Percentiles rank a stretch among this genome's conserved stretches.
Conservation (phyloP, 75 land plant genomes). For the Sequoiadendron giganteum region DNA sequence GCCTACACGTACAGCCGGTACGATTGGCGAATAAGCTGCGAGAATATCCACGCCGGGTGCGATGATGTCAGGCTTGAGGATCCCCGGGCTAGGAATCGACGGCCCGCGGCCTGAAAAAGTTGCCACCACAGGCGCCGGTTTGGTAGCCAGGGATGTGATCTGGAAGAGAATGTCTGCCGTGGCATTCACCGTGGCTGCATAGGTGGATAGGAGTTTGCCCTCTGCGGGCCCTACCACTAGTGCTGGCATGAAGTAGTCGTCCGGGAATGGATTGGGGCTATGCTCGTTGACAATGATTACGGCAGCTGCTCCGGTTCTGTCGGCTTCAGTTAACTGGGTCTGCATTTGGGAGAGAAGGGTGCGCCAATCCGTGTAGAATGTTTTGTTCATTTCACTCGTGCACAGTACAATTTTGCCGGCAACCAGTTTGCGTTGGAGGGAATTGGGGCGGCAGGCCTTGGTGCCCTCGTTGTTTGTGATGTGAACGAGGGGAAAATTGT, state of each 20-base stretch:
- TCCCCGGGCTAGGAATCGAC: constrained; percentile 18
- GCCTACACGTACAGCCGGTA: background rate
- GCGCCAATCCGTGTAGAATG: no score
- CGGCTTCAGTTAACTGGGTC: no score
- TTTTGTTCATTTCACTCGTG: no score
- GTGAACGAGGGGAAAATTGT: background rate
- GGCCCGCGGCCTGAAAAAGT: constrained; percentile 64
- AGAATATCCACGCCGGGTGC: constrained; percentile 61
- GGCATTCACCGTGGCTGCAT: background rate
- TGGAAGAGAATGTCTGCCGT: constrained; percentile 34
- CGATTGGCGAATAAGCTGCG: constrained; percentile 40
- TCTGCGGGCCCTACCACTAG: no score
- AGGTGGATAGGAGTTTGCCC: no score
- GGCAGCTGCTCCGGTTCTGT: no score
- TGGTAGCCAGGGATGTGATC: constrained; percentile 33
- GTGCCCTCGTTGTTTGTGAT: background rate
- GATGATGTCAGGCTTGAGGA: constrained; percentile 62
- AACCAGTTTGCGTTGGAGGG: background rate
- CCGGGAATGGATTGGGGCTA: no score
- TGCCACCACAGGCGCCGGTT: constrained; percentile 50
- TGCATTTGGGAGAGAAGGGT: no score
- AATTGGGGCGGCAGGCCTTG: background rate
- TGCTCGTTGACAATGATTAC: no score
- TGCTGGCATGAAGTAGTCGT: no score
- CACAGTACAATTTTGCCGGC: background rate